Conservation (phyloP, 495 filamentous ascomycete genomes). For the Trichoderma reesei region DNA sequence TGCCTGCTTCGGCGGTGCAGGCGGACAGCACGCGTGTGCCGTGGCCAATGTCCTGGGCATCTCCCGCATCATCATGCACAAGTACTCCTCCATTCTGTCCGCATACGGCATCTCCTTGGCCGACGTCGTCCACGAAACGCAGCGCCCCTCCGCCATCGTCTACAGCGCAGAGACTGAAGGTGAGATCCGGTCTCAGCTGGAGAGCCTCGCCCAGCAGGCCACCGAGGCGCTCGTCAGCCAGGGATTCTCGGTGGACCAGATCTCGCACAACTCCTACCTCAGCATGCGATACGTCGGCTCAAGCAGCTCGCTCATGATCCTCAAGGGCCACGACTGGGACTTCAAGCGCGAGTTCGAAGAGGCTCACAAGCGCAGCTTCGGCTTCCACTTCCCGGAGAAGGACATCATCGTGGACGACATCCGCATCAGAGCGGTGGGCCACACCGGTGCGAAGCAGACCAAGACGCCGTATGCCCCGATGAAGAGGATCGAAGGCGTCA, state of each 20-base stretch:
- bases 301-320: constrained; percentile 81
- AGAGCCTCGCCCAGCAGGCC: constrained; percentile 58
- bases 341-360: constrained; percentile 74
- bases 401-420: constrained; percentile 93
- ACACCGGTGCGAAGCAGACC: constrained; percentile 67
- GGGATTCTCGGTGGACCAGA: constrained; percentile 60
- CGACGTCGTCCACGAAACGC: constrained; percentile 85
- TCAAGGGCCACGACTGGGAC: constrained; percentile 62
- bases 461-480: constrained; percentile 58
- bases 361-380: constrained; percentile 88
- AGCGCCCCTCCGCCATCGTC: constrained; percentile 75
- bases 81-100: constrained; percentile 88
- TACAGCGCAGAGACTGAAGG: constrained; percentile 49
- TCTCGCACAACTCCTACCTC: constrained; percentile 76
- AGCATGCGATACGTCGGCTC: constrained; percentile 85
- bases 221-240: constrained; percentile 54
- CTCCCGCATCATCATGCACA: constrained; percentile 77
- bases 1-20: constrained; percentile 87
- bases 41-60: constrained; percentile 86
- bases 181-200: constrained; percentile 45
- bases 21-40: constrained; percentile 88
- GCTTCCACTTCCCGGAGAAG: constrained; percentile 76
- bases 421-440: constrained; percentile 75
- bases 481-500: constrained; percentile 46
- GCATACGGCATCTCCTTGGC: constrained; percentile 95